A percentile compares a stretch with the other conserved stretches of the same genome.
phyloP scores from a whole-genome alignment of 106 monocot genomes.

The Narthecium ossifragum region DNA sequence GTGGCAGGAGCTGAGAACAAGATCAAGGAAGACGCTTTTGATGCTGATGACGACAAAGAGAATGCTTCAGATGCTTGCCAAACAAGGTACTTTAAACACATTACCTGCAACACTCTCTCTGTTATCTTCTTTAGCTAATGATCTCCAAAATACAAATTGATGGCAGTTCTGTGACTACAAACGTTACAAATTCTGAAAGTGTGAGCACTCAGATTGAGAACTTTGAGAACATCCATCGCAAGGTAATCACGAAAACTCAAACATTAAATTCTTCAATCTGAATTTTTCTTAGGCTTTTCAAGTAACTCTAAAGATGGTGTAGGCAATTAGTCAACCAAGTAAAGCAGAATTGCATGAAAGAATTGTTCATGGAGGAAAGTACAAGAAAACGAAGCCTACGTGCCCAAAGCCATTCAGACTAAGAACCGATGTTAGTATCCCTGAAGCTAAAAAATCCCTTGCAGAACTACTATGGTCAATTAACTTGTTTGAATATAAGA shows the following conservation, averaged over 20 bases:
- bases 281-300: neutral
- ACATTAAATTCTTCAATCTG: neutral
- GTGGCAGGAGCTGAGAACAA: neutral
- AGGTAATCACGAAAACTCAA: constrained; percentile 1
- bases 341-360: neutral
- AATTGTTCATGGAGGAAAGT: neutral
- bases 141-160: neutral
- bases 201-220: neutral
- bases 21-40: neutral
- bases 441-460: no score
- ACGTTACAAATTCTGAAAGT: neutral
- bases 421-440: constrained; percentile 9
- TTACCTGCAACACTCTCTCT: neutral
- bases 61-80: neutral
- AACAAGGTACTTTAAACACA: neutral
- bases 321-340: neutral
- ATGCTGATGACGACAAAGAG: constrained; percentile 8
- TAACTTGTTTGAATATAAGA: no score
- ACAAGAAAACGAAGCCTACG: constrained; percentile 5
- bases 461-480: no score
- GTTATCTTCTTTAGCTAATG: neutral
- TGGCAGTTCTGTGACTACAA: neutral
- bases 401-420: constrained; percentile 11
- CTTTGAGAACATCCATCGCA: neutral
- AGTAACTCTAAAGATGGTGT: neutral